A percentile compares a stretch with the other conserved stretches of the same genome.
Conservation (phyloP, 176 grass and related monocot genomes). For the Alopecurus myosuroides region DNA sequence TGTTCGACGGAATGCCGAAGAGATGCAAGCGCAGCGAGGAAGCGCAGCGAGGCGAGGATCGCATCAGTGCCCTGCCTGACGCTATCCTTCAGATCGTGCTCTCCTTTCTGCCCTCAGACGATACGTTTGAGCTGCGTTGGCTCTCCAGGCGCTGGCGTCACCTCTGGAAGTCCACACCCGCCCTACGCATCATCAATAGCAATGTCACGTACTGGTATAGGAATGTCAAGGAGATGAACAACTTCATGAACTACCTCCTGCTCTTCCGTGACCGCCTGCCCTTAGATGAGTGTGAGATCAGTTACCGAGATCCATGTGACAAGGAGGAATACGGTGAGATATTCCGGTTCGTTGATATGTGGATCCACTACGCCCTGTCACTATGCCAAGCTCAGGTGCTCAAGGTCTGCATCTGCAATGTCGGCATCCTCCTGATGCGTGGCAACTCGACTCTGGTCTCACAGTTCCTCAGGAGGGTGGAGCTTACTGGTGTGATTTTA, state of each 20-base stretch:
- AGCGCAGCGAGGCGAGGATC: background rate
- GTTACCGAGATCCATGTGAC: background rate
- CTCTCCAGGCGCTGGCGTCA: background rate
- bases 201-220: background rate
- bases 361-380: background rate
- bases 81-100: background rate
- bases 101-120: background rate
- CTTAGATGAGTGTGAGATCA: background rate
- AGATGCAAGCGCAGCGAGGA: background rate
- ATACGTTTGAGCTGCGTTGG: background rate
- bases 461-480: background rate
- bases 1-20: background rate
- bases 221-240: background rate
- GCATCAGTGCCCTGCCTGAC: slow-evolving; percentile 3
- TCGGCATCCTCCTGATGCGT: background rate
- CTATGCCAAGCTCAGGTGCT: background rate
- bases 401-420: background rate
- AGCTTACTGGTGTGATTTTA: background rate
- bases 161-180: background rate
- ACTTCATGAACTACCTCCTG: background rate
- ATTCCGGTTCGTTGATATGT: background rate
- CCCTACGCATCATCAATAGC: background rate
- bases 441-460: background rate
- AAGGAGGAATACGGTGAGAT: background rate
- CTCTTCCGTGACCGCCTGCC: background rate